A percentile compares a stretch with the other conserved stretches of the same genome.
Conservation (phyloP, 1,139 yeast genomes). For the Blastobotrys capitulatus region DNA sequence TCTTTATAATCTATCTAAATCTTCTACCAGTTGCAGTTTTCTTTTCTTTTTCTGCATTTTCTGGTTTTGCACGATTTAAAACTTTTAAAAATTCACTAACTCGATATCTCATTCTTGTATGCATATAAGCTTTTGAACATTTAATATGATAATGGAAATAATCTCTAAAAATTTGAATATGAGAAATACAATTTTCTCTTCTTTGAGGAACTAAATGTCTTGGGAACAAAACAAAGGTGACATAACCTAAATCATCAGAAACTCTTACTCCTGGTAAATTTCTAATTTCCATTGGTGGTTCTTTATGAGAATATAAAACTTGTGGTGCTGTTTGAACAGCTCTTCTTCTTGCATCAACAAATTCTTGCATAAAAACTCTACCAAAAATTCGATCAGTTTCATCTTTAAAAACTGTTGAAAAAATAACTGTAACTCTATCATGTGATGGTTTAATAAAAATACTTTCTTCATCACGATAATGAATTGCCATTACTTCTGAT, state of each 20-base stretch:
- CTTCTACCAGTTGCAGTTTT: slow-evolving; percentile 84
- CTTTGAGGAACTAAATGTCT: slow-evolving; percentile 71
- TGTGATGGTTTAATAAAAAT: slow-evolving; percentile 88
- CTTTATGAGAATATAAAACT: slow-evolving; percentile 82
- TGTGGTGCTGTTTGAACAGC: slow-evolving; percentile 98
- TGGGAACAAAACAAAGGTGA: slow-evolving; percentile 51
- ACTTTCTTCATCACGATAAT: slow-evolving; percentile 90
- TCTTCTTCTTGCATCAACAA: slow-evolving; percentile 94
- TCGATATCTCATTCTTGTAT: slow-evolving; percentile 95
- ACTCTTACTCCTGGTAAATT: slow-evolving; percentile 32
- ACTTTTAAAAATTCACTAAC: slow-evolving; percentile 92
- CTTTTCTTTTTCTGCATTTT: slow-evolving; percentile 73
- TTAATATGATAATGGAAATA: slow-evolving; percentile 98
- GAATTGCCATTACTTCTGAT: slow-evolving; percentile 64
- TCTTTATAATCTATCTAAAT: slow-evolving; percentile 39
- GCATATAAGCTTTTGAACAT: slow-evolving; percentile 97
- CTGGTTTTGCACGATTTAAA: slow-evolving; percentile 95
- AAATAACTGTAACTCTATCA: slow-evolving; percentile 94
- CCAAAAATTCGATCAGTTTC: slow-evolving; percentile 96
- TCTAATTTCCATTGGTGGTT: slow-evolving; percentile 88
- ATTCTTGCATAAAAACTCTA: slow-evolving; percentile 92
- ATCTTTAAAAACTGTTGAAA: slow-evolving; percentile 90
- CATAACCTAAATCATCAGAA: slow-evolving; percentile 37
- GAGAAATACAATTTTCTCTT: slow-evolving; percentile 79
- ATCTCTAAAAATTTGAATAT: slow-evolving; percentile 86